Conservation (phyloP, 768 basidiomycete species). For the Lentinula lateritia region DNA sequence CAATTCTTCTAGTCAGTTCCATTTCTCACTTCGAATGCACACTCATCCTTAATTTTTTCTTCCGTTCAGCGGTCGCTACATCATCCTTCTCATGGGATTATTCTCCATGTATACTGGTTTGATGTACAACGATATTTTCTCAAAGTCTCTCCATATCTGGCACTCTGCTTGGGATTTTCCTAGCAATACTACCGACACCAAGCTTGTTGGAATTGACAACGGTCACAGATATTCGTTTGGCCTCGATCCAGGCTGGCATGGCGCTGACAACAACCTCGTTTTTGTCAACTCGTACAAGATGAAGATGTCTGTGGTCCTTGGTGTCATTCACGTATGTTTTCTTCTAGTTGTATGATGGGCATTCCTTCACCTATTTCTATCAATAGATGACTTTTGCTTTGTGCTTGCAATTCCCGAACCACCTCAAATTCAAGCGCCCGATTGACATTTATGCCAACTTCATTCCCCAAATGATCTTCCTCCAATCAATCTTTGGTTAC, state of each 20-base stretch:
- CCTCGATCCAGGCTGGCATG: slow-evolving; percentile 94
- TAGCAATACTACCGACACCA: slow-evolving; percentile 33
- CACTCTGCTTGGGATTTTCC: slow-evolving; percentile 85
- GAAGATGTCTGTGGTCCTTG: slow-evolving; percentile 97
- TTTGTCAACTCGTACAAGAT: slow-evolving; percentile 99
- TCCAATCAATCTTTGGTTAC: slow-evolving; percentile 97
- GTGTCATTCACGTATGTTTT: slow-evolving; percentile 84
- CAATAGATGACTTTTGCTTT: slow-evolving; percentile 95
- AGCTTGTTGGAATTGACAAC: slow-evolving; percentile 46
- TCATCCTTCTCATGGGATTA: slow-evolving; percentile 95
- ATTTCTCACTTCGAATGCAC: slow-evolving; percentile 3
- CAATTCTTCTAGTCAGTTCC: slow-evolving; percentile 87
- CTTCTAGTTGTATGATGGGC: slow-evolving; percentile 1
- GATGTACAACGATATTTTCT: slow-evolving; percentile 99
- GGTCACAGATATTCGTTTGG: slow-evolving; percentile 88
- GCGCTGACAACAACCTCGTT: slow-evolving; percentile 82
- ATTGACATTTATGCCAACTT: slow-evolving; percentile 92
- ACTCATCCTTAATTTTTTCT: slow-evolving; percentile 12
- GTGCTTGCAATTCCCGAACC: slow-evolving; percentile 94
- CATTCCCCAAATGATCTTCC: slow-evolving; percentile 94
- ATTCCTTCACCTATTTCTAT: slow-evolving; percentile 7
- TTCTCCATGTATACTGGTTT: slow-evolving; percentile 96
- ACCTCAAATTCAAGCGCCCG: slow-evolving; percentile 85
- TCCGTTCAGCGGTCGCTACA: slow-evolving; percentile 83
- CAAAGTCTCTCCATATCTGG: slow-evolving; percentile 84